Conservation (phyloP, 495 filamentous ascomycete genomes). For the Jackrogersella minutella region DNA sequence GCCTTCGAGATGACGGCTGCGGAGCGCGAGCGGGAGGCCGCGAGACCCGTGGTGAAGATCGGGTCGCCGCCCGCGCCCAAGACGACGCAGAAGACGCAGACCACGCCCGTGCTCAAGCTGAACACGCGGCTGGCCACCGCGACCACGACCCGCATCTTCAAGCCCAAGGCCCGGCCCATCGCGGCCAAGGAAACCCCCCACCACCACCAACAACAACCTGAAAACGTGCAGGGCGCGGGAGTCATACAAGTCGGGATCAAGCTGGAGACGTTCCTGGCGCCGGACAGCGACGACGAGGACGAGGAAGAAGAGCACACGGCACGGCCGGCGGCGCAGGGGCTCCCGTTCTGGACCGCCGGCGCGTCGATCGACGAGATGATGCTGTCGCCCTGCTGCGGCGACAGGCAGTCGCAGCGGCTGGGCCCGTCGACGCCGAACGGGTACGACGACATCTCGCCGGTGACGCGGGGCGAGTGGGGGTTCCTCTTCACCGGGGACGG, state of each 20-base stretch:
- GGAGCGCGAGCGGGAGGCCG: constrained; percentile 31
- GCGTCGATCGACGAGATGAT: constrained; percentile 49
- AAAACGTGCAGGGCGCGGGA: background rate
- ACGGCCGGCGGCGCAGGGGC: constrained; percentile 40
- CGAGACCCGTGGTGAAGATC: constrained; percentile 36
- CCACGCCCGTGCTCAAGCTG: constrained; percentile 48
- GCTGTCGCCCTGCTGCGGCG: constrained; percentile 23
- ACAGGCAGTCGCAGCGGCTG: constrained; percentile 30
- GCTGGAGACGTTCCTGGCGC: constrained; percentile 2
- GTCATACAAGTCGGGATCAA: constrained; percentile 25
- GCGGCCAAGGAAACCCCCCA: background rate
- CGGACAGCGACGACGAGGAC: background rate
- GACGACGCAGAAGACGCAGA: constrained; percentile 20
- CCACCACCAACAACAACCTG: background rate
- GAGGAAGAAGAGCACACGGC: constrained; percentile 50
- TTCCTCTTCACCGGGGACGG: constrained; percentile 59
- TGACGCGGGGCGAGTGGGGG: constrained; percentile 64
- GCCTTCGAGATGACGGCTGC: constrained; percentile 45
- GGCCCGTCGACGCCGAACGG: constrained; percentile 61
- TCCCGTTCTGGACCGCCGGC: constrained; percentile 32
- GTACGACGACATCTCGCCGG: constrained; percentile 63
- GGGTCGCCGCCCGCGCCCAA: constrained; percentile 39
- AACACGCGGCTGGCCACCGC: constrained; percentile 49
- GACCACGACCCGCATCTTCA: constrained; percentile 27
- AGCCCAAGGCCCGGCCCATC: constrained; percentile 29